These are phyloP conservation scores for Silene latifolia DNA, from an alignment of 148 eudicot genomes.

Conservation along the genomic window DNA sequence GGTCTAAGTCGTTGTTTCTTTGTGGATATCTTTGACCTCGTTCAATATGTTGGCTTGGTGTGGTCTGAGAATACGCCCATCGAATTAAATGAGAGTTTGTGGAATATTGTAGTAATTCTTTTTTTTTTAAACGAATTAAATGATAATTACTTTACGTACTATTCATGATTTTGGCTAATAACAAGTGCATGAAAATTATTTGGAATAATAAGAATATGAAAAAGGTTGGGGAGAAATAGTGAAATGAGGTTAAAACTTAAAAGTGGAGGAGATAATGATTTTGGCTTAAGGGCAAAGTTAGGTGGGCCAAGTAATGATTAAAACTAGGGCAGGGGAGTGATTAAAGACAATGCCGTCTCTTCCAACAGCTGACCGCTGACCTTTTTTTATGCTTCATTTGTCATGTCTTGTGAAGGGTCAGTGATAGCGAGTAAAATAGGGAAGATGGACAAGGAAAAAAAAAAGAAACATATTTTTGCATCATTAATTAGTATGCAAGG, in stretches of 20 bases:
- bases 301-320: constrained; percentile 49
- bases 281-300: constrained; percentile 50
- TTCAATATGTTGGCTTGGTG: too few species aligned
- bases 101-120: too few species aligned
- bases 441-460: background rate
- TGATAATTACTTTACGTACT: too few species aligned
- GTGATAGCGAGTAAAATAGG: background rate
- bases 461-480: background rate
- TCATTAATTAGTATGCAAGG: background rate
- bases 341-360: constrained; percentile 6
- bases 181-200: too few species aligned
- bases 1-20: too few species aligned
- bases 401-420: background rate
- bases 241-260: background rate
- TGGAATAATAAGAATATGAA: constrained; percentile 4
- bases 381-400: constrained; percentile 3
- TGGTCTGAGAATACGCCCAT: too few species aligned
- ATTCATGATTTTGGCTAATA: too few species aligned
- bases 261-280: constrained; percentile 45
- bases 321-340: constrained; percentile 31
- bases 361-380: constrained; percentile 23
- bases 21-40: too few species aligned
- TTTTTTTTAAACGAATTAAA: too few species aligned
- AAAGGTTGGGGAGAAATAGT: background rate
- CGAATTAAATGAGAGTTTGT: too few species aligned